Evolutionary conservation across 208 protist genomes (phyloP), one percentile per base, ranked within the genome.

Genomic region (Trypanosoma mega): DNA sequence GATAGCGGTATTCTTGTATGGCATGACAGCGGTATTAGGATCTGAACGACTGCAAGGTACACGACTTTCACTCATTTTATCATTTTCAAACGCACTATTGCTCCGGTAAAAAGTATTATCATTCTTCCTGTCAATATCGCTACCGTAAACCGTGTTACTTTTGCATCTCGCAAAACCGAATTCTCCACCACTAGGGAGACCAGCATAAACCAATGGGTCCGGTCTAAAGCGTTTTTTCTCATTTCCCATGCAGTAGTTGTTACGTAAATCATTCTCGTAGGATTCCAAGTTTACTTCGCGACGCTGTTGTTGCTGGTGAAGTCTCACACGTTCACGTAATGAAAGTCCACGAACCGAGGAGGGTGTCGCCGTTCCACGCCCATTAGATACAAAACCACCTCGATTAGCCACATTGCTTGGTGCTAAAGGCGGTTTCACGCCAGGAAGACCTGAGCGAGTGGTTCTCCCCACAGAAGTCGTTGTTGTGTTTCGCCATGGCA

Each of bases 201-300:
- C 12, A 39, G 8, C 34, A 39, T 6, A 12, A 39, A 39, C 31
- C 29, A 16, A 18, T 12, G 18, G 18, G 11, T 89, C 82, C 29
- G 56, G 69, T 43, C 78, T 59, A 53, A 39, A 47, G 0, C 70
- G 49, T 63, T 89, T 84, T 37, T 56, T 56, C 45, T 69, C 61
- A 53, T 64, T 67, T 14, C 78, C 82, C 26, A 80, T 70, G 64
- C 80, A 74, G 55, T 85, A 82, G 50, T 82, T 85, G 21, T 78
- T 68, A 26, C 70, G 60, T 50, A 85, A 46, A 27, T 79, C 21
- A 1, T 50, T 30, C 7, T 72, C 48, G 63, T 80, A 78, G 30
- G 20, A 33, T 29, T 63, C 20, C 21, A 82, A 11, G 21, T 72
- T 71, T 27, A 58, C 47, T 36, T 61, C 56, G 9, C 71, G 71